Conservation (phyloP, 2,329 filamentous ascomycete species). For the Sarocladium kiliense region DNA sequence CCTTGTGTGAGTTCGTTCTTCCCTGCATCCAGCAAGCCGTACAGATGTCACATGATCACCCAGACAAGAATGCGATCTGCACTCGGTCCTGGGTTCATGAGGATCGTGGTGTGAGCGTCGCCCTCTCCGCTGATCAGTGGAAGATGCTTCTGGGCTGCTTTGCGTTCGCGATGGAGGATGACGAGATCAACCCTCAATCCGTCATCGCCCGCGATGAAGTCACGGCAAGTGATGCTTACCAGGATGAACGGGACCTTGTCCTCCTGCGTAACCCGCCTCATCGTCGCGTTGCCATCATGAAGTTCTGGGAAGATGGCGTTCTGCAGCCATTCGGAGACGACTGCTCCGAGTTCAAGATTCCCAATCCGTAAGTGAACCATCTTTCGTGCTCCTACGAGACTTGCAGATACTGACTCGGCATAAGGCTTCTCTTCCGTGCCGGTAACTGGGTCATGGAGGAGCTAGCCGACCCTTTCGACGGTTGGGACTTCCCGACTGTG, state of each 20-base stretch:
- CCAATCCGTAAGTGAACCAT: not conserved
- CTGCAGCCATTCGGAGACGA: not conserved
- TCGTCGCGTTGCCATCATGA: not conserved
- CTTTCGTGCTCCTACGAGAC: no score
- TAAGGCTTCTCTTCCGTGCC: not conserved
- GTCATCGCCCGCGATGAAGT: not conserved
- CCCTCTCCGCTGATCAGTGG: not conserved
- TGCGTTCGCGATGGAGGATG: not conserved
- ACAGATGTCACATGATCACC: not conserved
- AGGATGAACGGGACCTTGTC: constrained; percentile 1
- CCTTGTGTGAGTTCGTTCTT: not conserved
- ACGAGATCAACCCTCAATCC: not conserved
- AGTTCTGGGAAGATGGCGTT: not conserved
- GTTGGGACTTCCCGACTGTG: not conserved
- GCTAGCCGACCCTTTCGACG: constrained; percentile 4
- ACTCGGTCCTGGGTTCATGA: not conserved
- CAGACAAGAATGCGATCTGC: not conserved
- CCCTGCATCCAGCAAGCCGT: not conserved
- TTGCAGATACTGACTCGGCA: no score
- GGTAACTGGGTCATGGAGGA: not conserved
- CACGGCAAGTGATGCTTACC: not conserved
- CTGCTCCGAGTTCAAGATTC: not conserved
- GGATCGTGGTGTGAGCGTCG: not conserved
- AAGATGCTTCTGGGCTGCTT: not conserved
- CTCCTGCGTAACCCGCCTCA: not conserved